Base-by-base conservation (phyloP, 192 early-diverging fungal genomes). In the Phycomyces nitens region DNA sequence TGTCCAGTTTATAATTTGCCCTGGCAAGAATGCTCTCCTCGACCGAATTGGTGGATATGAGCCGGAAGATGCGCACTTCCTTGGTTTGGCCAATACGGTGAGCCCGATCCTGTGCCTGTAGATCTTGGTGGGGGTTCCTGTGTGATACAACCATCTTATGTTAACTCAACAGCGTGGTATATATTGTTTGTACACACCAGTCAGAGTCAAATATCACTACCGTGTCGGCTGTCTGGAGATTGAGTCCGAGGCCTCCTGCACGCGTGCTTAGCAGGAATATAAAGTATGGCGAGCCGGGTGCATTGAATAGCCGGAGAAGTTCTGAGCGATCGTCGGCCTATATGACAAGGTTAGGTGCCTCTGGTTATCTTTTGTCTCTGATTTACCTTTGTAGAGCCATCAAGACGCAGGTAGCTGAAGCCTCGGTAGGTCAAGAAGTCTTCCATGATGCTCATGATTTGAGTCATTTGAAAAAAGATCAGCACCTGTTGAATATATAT, bases 11-110 rank as follows among this genome's bases (percentile, higher is more conserved):
- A 77, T 91, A 92, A 70, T 97, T 92, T 21, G 96, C 96, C 47
- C 94, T 81, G 1, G 87, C 91, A 58, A 99, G 68, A 64, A 99
- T 97, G 53, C 81, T 86, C 76, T 97, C 97, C 74, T 99, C 97
- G 47, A 98, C 87, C 0, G 96, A 93, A 39, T 89, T 88, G 20
- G 89, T 84, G 1, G 95, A 95, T 51, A 99, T 88, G 61, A 99
- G 67, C 22, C 94, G 88, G 75, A 97, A 86, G 53, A 99, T 94
- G 18, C 92, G 88, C 22, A 99, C 97, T 80, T 97, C 95, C 64
- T 96, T 97, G 23, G 88, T 98, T 76, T 99, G 97, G 38, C 97
- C 97, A 62, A 99, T 99, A 78, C 97, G 93, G 80, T 99, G 96
- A 5, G 97, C 97, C 75, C 97, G 95, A 84, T 98, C 97, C 77